These are phyloP conservation scores for Cercospora sesami DNA, from an alignment of 2,329 filamentous ascomycete genomes.

Conservation along the genomic window DNA sequence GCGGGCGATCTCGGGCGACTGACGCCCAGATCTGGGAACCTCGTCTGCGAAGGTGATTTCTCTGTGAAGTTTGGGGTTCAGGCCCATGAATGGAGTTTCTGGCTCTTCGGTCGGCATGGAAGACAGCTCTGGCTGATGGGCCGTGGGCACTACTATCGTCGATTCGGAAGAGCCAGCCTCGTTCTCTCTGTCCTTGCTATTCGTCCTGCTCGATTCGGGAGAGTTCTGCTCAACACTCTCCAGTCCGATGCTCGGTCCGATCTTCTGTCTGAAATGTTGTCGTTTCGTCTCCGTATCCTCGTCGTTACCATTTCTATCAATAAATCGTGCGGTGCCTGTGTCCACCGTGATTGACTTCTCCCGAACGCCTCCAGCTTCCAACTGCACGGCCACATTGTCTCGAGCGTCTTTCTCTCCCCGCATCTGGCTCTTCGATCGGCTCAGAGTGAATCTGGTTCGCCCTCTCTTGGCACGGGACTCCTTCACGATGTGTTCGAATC, in stretches of 20 bases:
- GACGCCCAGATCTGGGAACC: constrained; percentile 45
- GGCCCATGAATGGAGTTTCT: constrained; percentile 30
- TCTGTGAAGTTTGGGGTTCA: constrained; percentile 34
- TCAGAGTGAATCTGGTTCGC: constrained; percentile 59
- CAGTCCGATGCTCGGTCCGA: constrained; percentile 36
- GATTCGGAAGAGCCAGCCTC: constrained; percentile 24
- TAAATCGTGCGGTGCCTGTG: constrained; percentile 41
- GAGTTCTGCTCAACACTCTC: constrained; percentile 5
- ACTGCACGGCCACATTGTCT: constrained; percentile 49
- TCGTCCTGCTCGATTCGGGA: constrained; percentile 5
- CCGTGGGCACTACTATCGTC: constrained; percentile 9
- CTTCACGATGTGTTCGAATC: constrained; percentile 79
- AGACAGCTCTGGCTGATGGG: neutral
- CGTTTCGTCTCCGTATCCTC: constrained; percentile 52
- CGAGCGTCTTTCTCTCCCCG: constrained; percentile 37
- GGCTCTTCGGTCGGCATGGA: constrained; percentile 7
- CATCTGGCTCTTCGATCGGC: constrained; percentile 29
- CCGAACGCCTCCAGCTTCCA: constrained; percentile 65
- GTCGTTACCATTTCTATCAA: constrained; percentile 51
- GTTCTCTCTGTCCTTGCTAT: constrained; percentile 18
- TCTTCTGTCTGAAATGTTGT: constrained; percentile 46
- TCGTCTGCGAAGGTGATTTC: constrained; percentile 70
- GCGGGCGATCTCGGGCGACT: constrained; percentile 47
- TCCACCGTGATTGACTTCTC: constrained; percentile 61
- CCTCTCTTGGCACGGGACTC: constrained; percentile 68